Evolutionary conservation across 768 basidiomycete genomes (phyloP).

Genomic region (Rhodotorula graminis): DNA sequence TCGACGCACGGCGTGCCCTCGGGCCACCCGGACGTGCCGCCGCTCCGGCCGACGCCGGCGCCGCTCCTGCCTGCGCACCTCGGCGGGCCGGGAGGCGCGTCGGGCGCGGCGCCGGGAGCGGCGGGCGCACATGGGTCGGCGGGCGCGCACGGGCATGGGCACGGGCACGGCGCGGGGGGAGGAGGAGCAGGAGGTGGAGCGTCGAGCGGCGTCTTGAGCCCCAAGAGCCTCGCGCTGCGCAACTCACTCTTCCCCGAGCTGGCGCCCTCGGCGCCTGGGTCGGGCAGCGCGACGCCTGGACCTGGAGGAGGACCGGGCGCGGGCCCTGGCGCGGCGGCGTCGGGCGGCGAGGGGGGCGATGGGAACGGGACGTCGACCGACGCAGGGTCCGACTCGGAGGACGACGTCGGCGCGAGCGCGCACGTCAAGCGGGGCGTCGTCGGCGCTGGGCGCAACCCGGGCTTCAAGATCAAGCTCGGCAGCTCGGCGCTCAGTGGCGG

Average conservation of each 20-base stretch:
- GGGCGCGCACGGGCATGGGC: background rate
- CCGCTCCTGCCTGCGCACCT: background rate
- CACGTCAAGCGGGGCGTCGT: too few species aligned
- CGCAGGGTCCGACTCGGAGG: slow-evolving; percentile 22
- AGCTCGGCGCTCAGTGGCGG: background rate
- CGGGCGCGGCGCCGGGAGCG: background rate
- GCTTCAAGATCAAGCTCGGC: slow-evolving; percentile 32
- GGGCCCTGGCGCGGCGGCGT: background rate
- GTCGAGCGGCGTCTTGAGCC: background rate
- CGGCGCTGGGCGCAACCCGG: background rate
- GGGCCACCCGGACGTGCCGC: slow-evolving; percentile 39
- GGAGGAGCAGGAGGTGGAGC: too few species aligned
- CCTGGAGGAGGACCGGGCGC: background rate
- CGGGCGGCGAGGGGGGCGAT: background rate
- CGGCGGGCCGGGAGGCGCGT: background rate
- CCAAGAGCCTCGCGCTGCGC: slow-evolving; percentile 29
- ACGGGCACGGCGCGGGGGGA: background rate
- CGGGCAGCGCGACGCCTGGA: background rate
- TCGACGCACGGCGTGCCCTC: slow-evolving; percentile 27
- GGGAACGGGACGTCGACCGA: slow-evolving; percentile 31
- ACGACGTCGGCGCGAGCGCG: background rate
- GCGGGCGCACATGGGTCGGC: rapidly evolving
- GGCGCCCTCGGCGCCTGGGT: background rate
- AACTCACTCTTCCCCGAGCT: slow-evolving; percentile 39
- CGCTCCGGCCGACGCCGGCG: slow-evolving; percentile 38